Evolutionary conservation across 2,329 filamentous ascomycete species (phyloP).

Genomic region (Domatiomyces catenatus): DNA sequence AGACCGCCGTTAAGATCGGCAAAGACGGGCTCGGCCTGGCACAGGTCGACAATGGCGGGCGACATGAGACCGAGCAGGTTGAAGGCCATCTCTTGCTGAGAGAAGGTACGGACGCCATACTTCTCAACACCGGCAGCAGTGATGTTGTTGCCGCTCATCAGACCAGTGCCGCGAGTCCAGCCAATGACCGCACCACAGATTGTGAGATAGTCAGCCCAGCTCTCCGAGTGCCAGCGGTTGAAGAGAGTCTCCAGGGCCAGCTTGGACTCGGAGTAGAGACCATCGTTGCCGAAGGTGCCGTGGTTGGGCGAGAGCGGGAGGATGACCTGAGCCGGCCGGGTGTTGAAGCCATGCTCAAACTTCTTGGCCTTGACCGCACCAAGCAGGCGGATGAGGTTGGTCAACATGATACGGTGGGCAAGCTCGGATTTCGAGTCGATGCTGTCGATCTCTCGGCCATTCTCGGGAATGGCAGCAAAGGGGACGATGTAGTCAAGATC

Average conservation of each 20-base stretch:
- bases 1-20: slow-evolving; percentile 95
- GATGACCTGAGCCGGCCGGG: slow-evolving; percentile 89
- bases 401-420: slow-evolving; percentile 97
- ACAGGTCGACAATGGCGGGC: slow-evolving; percentile 82
- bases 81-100: slow-evolving; percentile 98
- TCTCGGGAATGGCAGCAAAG: slow-evolving; percentile 94
- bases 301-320: slow-evolving; percentile 94
- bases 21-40: slow-evolving; percentile 88
- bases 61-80: slow-evolving; percentile 95
- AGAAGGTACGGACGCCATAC: slow-evolving; percentile 94
- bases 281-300: slow-evolving; percentile 94
- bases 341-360: slow-evolving; percentile 73
- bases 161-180: slow-evolving; percentile 94
- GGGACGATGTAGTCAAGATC: slow-evolving; percentile 92
- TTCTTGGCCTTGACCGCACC: slow-evolving; percentile 87
- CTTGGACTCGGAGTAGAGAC: slow-evolving; percentile 96
- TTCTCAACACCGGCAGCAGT: slow-evolving; percentile 94
- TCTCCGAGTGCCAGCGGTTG: slow-evolving; percentile 96
- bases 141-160: slow-evolving; percentile 97
- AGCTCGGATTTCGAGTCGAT: slow-evolving; percentile 97
- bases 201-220: slow-evolving; percentile 92
- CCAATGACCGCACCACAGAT: slow-evolving; percentile 97
- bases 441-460: slow-evolving; percentile 88
- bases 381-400: slow-evolving; percentile 82
- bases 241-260: slow-evolving; percentile 92